These are phyloP conservation scores for Botrytis medusae DNA, from an alignment of 2,329 filamentous ascomycete genomes.

Conservation along the genomic window DNA sequence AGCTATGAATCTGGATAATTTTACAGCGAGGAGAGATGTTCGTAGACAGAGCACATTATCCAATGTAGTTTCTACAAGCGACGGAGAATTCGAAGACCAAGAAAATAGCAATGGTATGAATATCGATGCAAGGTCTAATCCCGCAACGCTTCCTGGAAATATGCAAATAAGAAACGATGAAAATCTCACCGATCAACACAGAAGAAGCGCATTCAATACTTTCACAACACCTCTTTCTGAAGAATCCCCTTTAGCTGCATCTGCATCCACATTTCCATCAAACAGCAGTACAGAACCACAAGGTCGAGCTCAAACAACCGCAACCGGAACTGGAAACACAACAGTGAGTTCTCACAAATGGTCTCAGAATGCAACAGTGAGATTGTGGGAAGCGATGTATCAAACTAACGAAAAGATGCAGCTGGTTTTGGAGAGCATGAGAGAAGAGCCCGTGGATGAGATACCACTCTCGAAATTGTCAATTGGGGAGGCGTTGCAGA, in stretches of 20 bases:
- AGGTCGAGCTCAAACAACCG: background rate
- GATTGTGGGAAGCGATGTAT: background rate
- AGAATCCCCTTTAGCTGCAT: background rate
- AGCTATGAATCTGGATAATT: background rate
- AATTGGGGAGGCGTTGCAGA: no score
- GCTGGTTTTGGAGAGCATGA: no score
- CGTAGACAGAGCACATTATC: background rate
- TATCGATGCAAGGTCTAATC: no score
- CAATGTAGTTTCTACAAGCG: background rate
- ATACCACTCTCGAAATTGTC: background rate
- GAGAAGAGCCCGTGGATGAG: background rate
- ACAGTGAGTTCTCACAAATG: background rate
- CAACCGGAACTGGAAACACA: background rate
- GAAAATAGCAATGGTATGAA: background rate
- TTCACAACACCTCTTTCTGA: background rate
- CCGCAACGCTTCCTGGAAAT: background rate
- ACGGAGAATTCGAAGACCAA: background rate
- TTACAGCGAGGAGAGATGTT: background rate
- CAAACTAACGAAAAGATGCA: background rate
- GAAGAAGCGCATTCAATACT: background rate
- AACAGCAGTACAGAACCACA: background rate
- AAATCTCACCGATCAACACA: fast-evolving
- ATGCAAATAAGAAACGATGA: fast-evolving
- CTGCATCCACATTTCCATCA: background rate
- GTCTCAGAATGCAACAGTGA: background rate